Conservation (phyloP, 2,329 filamentous ascomycete genomes). For the Penicillium corylophilum region DNA sequence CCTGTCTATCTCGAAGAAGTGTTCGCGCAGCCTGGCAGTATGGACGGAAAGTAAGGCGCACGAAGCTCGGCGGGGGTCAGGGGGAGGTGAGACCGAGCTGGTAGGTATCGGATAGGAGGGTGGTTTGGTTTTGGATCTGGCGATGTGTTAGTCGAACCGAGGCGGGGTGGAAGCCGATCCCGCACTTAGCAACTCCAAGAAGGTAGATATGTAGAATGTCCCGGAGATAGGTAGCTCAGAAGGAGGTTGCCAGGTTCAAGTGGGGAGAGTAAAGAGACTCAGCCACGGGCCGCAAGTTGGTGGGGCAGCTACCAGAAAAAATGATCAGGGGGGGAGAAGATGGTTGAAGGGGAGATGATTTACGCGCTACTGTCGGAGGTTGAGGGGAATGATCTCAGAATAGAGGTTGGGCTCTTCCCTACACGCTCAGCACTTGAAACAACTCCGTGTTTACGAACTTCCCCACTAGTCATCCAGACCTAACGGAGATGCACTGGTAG, state of each 20-base stretch:
- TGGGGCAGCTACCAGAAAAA: slow-evolving; percentile 11
- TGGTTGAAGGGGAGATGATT: neutral
- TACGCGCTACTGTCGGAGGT: neutral
- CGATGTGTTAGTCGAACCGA: slow-evolving; percentile 1
- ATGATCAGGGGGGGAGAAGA: neutral
- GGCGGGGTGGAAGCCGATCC: slow-evolving; percentile 4
- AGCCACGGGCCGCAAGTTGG: slow-evolving; percentile 17
- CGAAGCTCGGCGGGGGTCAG: neutral
- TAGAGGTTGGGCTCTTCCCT: neutral
- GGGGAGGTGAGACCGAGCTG: neutral
- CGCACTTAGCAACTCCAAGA: neutral
- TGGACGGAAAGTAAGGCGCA: neutral
- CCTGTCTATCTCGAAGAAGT: neutral
- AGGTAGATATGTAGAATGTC: neutral
- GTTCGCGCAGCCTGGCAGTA: neutral
- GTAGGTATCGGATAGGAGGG: neutral
- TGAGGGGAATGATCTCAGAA: neutral
- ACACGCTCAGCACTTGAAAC: neutral
- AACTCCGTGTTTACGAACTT: slow-evolving; percentile 6
- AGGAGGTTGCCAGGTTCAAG: neutral
- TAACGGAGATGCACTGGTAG: too few species aligned
- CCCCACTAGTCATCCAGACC: neutral
- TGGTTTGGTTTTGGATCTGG: neutral
- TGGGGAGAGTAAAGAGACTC: slow-evolving; percentile 10
- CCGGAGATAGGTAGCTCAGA: neutral